Base-by-base conservation (phyloP, 108 stramenopile species). In the Cyclotella choctawhatcheeana region DNA sequence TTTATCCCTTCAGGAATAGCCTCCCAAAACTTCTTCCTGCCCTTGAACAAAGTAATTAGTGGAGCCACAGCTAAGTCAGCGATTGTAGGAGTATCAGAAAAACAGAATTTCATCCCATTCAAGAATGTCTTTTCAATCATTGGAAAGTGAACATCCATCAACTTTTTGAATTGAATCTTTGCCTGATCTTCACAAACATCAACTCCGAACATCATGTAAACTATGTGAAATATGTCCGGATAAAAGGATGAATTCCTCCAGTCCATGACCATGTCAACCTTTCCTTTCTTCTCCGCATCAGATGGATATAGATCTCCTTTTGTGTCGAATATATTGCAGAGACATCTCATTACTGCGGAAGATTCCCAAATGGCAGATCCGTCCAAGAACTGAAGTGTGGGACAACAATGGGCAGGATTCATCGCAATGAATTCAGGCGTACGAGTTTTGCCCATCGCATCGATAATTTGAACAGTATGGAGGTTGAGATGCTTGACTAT, bases 381-480 rank as follows among this genome's bases (percentile, higher is more conserved):
- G n/a, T 58, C 72, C 7, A 44, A 67, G 59, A 73, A 66, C 52
- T 82, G 72, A 21, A 82, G 47, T 5, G 78, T 73, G 4, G 82
- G 82, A 40, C 66, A 74, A 54, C 67, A 65, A 40, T 84, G 73
- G 20, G 64, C 66, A 4, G 82, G 82, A 44, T 73, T 77, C 56
- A 73, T 75, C 21, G 73, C 71, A 16, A 84, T 69, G 74, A 74
- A 84, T 55, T 84, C 82, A 29, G 63, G 64, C 10, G 73, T 59
- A 10, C 82, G 74, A 10, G 82, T 84, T 52, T 84, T 79, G 6
- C 82, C 82, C 32, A 45, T 69, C 50, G 76, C 71, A 48, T 82
- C 53, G 44, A 76, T 56, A 31, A 75, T 56, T 25, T 75, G 64
- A 30, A 73, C 47, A 18, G 55, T 18, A 30, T 76, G 24, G 26